These are phyloP conservation scores for Chlorella sp. DNA, from an alignment of 139 green algal species.

Conservation along the genomic window DNA sequence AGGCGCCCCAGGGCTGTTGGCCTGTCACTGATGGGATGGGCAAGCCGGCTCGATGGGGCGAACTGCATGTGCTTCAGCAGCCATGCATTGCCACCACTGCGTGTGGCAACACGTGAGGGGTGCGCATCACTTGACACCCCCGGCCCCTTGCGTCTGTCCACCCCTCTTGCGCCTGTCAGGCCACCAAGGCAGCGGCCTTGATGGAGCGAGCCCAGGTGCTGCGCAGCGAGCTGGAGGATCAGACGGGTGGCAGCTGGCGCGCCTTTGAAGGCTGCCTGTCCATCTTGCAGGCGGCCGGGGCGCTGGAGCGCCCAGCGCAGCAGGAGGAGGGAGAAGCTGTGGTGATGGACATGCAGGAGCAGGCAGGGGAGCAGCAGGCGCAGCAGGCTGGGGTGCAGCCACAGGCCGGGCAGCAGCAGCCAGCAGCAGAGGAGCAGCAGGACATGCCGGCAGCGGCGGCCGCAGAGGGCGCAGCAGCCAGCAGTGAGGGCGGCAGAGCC, in stretches of 20 bases:
- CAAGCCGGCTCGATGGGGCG: too few species aligned
- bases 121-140: too few species aligned
- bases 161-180: background rate
- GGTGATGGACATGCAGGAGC: too few species aligned
- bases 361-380: background rate
- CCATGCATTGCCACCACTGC: too few species aligned
- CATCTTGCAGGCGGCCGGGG: slow-evolving; percentile 61
- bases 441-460: background rate
- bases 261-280: slow-evolving; percentile 64
- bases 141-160: too few species aligned
- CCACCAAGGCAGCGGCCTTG: slow-evolving; percentile 41
- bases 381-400: background rate
- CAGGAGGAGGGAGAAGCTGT: background rate
- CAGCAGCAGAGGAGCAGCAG: background rate
- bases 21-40: too few species aligned
- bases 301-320: background rate
- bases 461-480: background rate
- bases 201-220: slow-evolving; percentile 41
- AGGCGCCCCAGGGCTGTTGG: too few species aligned
- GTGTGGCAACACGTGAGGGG: too few species aligned
- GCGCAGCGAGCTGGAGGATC: slow-evolving; percentile 45
- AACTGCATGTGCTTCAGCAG: too few species aligned
- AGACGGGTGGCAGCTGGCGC: slow-evolving; percentile 53
- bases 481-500: background rate
- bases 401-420: background rate